Evolutionary conservation across 2,329 filamentous ascomycete species (phyloP).

Genomic region (Penicillium oxalicum): DNA sequence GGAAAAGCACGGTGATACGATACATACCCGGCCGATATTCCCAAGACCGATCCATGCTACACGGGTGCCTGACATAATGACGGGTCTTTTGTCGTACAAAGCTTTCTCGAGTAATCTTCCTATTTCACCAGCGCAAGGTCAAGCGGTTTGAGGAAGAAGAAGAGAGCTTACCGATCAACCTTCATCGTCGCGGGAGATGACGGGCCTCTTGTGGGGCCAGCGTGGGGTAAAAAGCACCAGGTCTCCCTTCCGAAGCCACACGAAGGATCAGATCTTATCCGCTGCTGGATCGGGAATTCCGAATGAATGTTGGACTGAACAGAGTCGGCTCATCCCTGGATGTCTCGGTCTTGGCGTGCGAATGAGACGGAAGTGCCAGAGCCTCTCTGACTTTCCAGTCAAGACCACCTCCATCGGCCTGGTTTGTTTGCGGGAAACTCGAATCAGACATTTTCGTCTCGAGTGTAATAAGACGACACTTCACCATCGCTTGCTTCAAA

Average conservation of each 20-base stretch:
- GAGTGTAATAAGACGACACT: too few relatives aligned
- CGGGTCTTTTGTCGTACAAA: background rate
- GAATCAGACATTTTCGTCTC: too few relatives aligned
- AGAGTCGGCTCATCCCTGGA: too few relatives aligned
- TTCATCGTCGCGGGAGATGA: background rate
- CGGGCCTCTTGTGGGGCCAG: constrained; percentile 11
- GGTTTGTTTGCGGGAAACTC: too few relatives aligned
- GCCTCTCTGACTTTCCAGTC: too few relatives aligned
- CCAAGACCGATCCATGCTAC: constrained; percentile 77
- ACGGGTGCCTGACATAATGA: constrained; percentile 37
- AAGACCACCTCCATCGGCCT: too few relatives aligned
- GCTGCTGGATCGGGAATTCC: background rate
- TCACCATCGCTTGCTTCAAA: too few relatives aligned
- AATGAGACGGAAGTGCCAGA: too few relatives aligned
- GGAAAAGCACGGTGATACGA: background rate
- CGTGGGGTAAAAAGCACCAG: constrained; percentile 8
- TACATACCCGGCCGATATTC: constrained; percentile 74
- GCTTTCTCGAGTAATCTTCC: background rate
- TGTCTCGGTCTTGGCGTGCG: too few relatives aligned
- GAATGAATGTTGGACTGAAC: too few relatives aligned
- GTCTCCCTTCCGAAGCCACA: background rate
- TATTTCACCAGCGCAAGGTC: background rate
- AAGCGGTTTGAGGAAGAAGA: too few relatives aligned
- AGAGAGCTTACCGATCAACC: background rate
- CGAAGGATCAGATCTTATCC: constrained; percentile 10